phyloP scores from a whole-genome alignment of 805 yeast genomes.

The Isabelozyma heimii region DNA sequence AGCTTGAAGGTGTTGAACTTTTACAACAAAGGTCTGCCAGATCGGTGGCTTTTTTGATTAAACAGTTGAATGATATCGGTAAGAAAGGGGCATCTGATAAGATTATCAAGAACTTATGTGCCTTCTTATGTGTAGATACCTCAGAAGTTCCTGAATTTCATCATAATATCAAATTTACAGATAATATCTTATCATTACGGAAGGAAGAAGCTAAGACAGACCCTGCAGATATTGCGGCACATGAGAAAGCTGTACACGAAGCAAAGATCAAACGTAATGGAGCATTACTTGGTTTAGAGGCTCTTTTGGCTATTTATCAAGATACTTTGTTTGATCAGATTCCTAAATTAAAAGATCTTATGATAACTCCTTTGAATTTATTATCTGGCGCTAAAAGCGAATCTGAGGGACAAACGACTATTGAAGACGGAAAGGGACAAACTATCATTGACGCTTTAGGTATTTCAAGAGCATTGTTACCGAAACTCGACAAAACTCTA shows the following conservation, averaged over 20 bases:
- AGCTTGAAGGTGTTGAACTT: slow-evolving; percentile 62
- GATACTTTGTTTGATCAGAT: slow-evolving; percentile 53
- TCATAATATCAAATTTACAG: slow-evolving; percentile 54
- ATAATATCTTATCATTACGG: slow-evolving; percentile 65
- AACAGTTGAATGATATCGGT: slow-evolving; percentile 51
- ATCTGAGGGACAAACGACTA: slow-evolving; percentile 17
- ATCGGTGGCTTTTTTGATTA: slow-evolving; percentile 63
- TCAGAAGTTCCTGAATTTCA: slow-evolving; percentile 92
- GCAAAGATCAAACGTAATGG: slow-evolving; percentile 86
- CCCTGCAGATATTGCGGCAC: slow-evolving; percentile 57
- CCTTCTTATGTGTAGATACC: slow-evolving; percentile 91
- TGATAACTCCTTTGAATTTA: slow-evolving; percentile 62
- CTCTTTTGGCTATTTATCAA: slow-evolving; percentile 53
- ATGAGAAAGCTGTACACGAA: slow-evolving; percentile 62
- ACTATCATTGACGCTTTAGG: slow-evolving; percentile 84
- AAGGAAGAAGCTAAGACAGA: slow-evolving; percentile 73
- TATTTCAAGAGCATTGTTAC: slow-evolving; percentile 69
- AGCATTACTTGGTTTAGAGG: slow-evolving; percentile 67
- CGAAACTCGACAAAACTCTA: slow-evolving; percentile 51
- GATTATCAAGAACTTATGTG: slow-evolving; percentile 85
- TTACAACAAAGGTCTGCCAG: slow-evolving; percentile 72
- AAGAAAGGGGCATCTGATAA: slow-evolving; percentile 82
- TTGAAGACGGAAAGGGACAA: slow-evolving; percentile 62
- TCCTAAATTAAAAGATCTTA: slow-evolving; percentile 62
- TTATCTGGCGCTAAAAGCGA: slow-evolving; percentile 24